Evolutionary conservation across 2,329 filamentous ascomycete genomes (phyloP), one percentile per base, ranked within the genome.

Genomic region (Karstenula rhodostoma): DNA sequence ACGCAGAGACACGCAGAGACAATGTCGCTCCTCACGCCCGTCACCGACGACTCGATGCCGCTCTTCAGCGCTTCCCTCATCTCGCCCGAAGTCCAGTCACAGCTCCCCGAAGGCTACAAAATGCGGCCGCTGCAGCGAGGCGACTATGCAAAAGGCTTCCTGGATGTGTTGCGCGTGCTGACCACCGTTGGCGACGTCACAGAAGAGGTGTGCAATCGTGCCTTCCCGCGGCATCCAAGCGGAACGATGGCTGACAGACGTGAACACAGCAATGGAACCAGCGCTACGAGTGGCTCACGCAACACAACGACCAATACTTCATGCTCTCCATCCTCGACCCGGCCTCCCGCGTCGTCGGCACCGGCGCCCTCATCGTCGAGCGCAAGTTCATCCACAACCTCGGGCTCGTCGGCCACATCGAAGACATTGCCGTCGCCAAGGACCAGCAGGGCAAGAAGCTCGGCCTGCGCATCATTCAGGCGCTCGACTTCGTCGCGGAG

Each of bases 401-500:
- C 47, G 92, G 92, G 53, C 82, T 90, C 23, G 94, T 97, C 27
- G 95, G 94, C 13, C 95, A 98, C 80, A 97, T 98, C 79, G 95
- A 98, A 79, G 95, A 99, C 77, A 97, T 99, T 77, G 94, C 94
- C 19, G 94, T 99, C 40, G 89, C 92, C 66, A 93, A 94, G 81
- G 92, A 96, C 72, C 93, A 98, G 81, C 95, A 98, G 80, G 95
- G 95, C 69, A 97, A 98, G 87, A 97, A 97, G 82, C 85, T 98
- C 46, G 95, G 95, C 4, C 82, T 97, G 74, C 87, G 93, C 68
- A 90, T 98, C 68, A 98, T 98, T 72, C 92, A 98, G 81, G 93
- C 94, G 8, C 85, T 99, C 74, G 94, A 98, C 80, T 90, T 86
- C 76, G 89, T 98, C 61, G 93, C 94, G 57, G 88, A 92, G 76